These are phyloP conservation scores for Diaporthe batatas DNA, from an alignment of 2,329 filamentous ascomycete genomes.

Conservation along the genomic window DNA sequence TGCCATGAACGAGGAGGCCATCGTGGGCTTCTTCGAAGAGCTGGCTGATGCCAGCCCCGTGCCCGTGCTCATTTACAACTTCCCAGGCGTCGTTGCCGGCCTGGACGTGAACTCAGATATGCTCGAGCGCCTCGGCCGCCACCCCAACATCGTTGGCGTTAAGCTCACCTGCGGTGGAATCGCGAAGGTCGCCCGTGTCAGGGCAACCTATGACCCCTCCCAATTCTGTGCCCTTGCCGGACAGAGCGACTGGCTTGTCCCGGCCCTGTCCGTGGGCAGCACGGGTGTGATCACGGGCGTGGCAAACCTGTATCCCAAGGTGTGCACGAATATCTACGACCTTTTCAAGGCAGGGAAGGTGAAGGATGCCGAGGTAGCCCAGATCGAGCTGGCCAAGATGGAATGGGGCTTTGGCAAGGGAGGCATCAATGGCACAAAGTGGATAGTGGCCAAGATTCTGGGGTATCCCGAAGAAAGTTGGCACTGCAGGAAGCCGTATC, in stretches of 20 bases:
- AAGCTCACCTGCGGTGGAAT: constrained; percentile 81
- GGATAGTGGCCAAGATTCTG: constrained; percentile 66
- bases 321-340: constrained; percentile 62
- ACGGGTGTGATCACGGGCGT: constrained; percentile 71
- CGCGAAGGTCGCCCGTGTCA: constrained; percentile 74
- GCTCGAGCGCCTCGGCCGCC: constrained; percentile 68
- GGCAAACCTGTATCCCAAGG: constrained; percentile 69
- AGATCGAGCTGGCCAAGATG: constrained; percentile 63
- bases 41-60: constrained; percentile 71
- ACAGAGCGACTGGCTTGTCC: constrained; percentile 77
- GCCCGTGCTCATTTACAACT: constrained; percentile 80
- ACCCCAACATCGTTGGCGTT: constrained; percentile 76
- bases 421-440: constrained; percentile 73
- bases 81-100: constrained; percentile 75
- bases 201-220: constrained; percentile 59
- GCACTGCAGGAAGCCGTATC: constrained; percentile 68
- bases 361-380: constrained; percentile 62
- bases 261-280: constrained; percentile 67
- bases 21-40: constrained; percentile 74
- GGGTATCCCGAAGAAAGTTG: constrained; percentile 65
- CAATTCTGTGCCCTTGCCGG: constrained; percentile 77
- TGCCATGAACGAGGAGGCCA: constrained; percentile 70
- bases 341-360: constrained; percentile 61
- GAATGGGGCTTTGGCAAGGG: constrained; percentile 70
- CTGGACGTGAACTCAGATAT: constrained; percentile 77